Evolutionary conservation across 176 grass and related monocot species (phyloP).

Genomic region (Phoenix roebelenii): DNA sequence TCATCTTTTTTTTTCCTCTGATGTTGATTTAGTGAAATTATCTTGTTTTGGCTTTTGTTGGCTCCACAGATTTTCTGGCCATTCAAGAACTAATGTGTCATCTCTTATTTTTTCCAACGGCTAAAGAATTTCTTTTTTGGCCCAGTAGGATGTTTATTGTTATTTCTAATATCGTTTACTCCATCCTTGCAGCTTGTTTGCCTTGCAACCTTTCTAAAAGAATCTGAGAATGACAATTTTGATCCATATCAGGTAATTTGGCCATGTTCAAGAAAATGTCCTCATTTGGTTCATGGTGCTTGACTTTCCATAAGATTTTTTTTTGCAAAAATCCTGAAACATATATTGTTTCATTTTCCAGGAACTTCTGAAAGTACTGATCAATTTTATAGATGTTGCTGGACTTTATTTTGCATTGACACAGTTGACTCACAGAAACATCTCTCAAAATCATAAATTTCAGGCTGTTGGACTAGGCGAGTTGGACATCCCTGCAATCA

Average conservation of each 20-base stretch:
- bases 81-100: no score
- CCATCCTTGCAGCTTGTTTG: slow-evolving; percentile 75
- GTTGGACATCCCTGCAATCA: slow-evolving; percentile 2
- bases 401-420: slow-evolving; percentile 98
- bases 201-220: slow-evolving; percentile 92
- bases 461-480: slow-evolving; percentile 98
- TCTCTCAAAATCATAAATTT: slow-evolving; percentile 99
- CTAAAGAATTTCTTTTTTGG: no score
- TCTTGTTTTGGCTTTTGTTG: no score
- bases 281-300: neutral
- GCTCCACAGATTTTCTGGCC: no score
- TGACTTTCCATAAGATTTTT: neutral
- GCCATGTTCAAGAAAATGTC: neutral
- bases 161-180: slow-evolving; percentile 22
- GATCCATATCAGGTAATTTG: slow-evolving; percentile 85
- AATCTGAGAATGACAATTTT: slow-evolving; percentile 91
- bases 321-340: slow-evolving; percentile 3
- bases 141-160: neutral
- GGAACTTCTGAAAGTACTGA: slow-evolving; percentile 86
- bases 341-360: slow-evolving; percentile 24
- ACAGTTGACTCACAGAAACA: slow-evolving; percentile 97
- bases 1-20: no score
- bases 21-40: no score
- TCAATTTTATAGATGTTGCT: slow-evolving; percentile 92
- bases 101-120: no score